phyloP scores from a whole-genome alignment of 225 moss, liverwort and hornwort genomes.

The Asterella californica region DNA sequence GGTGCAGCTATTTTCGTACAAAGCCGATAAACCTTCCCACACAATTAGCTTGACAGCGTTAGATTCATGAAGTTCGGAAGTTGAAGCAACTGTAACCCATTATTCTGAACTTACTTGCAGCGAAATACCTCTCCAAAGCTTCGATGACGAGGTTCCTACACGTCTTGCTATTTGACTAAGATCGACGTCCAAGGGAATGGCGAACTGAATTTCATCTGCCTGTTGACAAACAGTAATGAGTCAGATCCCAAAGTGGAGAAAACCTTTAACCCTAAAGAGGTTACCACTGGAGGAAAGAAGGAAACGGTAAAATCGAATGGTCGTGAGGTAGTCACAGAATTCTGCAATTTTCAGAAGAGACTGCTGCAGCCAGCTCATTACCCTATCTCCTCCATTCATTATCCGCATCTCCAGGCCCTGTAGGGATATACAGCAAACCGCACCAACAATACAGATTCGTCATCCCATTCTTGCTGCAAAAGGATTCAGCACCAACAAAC shows the following conservation, averaged over 20 bases:
- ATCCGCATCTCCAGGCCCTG: slow-evolving; percentile 97
- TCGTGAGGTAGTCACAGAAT: background rate
- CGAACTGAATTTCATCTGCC: slow-evolving; percentile 83
- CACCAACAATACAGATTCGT: slow-evolving; percentile 47
- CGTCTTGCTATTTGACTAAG: slow-evolving; percentile 47
- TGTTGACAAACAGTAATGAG: slow-evolving; percentile 29
- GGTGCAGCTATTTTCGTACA: background rate
- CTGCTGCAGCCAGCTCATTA: slow-evolving; percentile 22
- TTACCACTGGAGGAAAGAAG: background rate
- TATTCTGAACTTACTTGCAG: slow-evolving; percentile 56
- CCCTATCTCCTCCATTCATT: slow-evolving; percentile 53
- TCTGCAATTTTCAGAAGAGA: background rate
- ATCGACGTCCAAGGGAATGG: slow-evolving; percentile 71
- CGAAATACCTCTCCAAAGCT: slow-evolving; percentile 64
- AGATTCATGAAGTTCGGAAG: background rate
- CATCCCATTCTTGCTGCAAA: slow-evolving; percentile 42
- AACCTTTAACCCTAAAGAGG: no score
- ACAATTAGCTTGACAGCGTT: background rate
- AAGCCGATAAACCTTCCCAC: background rate
- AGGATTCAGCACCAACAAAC: slow-evolving; percentile 34
- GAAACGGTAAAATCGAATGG: background rate
- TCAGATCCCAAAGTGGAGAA: background rate
- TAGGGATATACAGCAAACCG: slow-evolving; percentile 42
- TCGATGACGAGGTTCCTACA: slow-evolving; percentile 47
- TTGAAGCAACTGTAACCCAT: background rate